Conservation (phyloP, 2,329 filamentous ascomycete species). For the Cryphonectria nitschkei region DNA sequence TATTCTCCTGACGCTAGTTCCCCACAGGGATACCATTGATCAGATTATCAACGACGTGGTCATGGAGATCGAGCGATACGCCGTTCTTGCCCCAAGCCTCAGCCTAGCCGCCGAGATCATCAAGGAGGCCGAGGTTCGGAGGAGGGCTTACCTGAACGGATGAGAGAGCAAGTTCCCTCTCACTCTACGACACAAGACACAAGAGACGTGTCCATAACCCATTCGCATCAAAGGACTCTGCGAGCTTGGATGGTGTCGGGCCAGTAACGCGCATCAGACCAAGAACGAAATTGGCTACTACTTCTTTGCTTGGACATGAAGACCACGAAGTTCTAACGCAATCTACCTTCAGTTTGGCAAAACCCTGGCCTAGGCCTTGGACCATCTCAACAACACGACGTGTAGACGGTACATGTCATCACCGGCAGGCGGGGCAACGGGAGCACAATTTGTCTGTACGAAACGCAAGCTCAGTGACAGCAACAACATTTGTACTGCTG, state of each 20-base stretch:
- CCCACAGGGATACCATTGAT: conserved; percentile 66
- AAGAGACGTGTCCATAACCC: neutral
- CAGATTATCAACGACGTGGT: conserved; percentile 79
- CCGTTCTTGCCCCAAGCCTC: conserved; percentile 75
- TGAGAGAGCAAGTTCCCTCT: conserved; percentile 38
- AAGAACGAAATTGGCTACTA: neutral
- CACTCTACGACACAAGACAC: neutral
- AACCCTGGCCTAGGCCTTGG: neutral
- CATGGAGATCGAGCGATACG: conserved; percentile 73
- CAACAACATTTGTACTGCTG: neutral
- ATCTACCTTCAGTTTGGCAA: neutral
- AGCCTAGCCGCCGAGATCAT: conserved; percentile 79
- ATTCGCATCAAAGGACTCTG: neutral
- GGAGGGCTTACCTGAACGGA: conserved; percentile 64
- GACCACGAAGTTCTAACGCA: neutral
- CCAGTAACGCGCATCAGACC: neutral
- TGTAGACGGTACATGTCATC: neutral
- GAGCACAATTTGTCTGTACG: neutral
- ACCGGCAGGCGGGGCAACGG: neutral
- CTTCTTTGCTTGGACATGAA: neutral
- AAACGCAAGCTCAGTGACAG: neutral
- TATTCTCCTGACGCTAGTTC: conserved; percentile 62
- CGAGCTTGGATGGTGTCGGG: neutral
- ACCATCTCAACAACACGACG: neutral
- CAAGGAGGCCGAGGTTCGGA: conserved; percentile 74